Base-by-base conservation (phyloP, 176 grass and related monocot species). In the Triticum aestivum region DNA sequence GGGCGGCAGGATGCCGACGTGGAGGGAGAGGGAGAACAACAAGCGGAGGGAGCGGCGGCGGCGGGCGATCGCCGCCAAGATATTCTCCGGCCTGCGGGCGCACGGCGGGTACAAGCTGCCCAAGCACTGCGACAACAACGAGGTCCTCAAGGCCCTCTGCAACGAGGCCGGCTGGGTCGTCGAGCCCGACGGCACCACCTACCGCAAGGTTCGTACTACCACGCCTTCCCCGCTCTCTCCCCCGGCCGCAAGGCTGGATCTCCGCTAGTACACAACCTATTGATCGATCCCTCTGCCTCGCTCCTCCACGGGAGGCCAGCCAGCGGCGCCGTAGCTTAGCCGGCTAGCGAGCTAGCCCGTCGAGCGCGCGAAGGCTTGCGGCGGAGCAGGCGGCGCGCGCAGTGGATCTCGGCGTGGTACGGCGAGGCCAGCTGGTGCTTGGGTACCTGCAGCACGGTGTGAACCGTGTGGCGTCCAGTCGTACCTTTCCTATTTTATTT, bases 121-220 rank as follows among this genome's bases (percentile, higher is more conserved):
- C 61, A 99, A 99, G 90, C 97, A 97, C 89, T 99, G 97, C 88
- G 97, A 99, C 92, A 99, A 99, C 92, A 99, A 99, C 90, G 97
- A 99, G 90, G 97, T 99, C 23, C 91, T 99, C 90, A 99, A 99
- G 84, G 97, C 97, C 29, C 94, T 99, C 61, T 94, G 92, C 94
- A 82, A 89, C 85, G 97, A 99, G 97, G 97, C 97, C 7, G 97
- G 97, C 0, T 99, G 97, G 97, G 85, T 73, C 83, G 97, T 99
- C 81, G 90, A 99, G 83, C 92, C 85, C 21, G 97, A 99, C 76
- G 94, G 97, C 59, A 99, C 89, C 68, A 99, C 97, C 24, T 99
- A 97, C 88, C 97, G 97, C 85, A 91, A 94, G 97, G 97, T 98
- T 86, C 93, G 21, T 93, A 91, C 62, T 85, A 91, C 62, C 88